phyloP scores from a whole-genome alignment of 2,329 filamentous ascomycete species.

The Scleromitrula shiraiana region DNA sequence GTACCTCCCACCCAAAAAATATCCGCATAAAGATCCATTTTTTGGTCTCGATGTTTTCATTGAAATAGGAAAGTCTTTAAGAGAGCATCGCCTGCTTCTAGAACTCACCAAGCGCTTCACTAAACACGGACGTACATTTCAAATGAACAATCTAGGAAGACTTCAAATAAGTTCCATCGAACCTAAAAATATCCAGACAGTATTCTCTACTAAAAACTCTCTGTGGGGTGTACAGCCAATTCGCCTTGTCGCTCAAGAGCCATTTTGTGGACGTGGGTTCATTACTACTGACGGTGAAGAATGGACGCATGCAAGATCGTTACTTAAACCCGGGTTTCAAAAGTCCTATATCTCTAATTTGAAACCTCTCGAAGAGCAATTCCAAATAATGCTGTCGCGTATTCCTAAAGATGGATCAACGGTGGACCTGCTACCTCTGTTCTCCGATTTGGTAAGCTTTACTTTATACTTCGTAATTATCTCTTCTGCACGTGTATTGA shows the following conservation, averaged over 20 bases:
- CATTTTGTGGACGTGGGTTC: slow-evolving; percentile 11
- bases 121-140: background rate
- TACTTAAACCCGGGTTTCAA: slow-evolving; percentile 44
- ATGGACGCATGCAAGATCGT: slow-evolving; percentile 22
- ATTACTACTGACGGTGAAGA: slow-evolving; percentile 10
- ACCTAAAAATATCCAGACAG: slow-evolving; percentile 45
- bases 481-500: background rate
- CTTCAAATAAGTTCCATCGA: slow-evolving; percentile 40
- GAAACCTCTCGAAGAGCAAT: background rate
- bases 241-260: background rate
- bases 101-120: background rate
- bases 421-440: background rate
- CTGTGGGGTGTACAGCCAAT: slow-evolving; percentile 37
- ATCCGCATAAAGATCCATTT: slow-evolving; percentile 39
- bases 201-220: slow-evolving; percentile 43
- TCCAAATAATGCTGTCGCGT: background rate
- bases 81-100: slow-evolving; percentile 12
- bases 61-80: slow-evolving; percentile 31
- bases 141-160: slow-evolving; percentile 13
- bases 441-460: background rate
- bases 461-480: background rate
- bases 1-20: background rate
- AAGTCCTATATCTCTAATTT: slow-evolving; percentile 53
- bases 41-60: slow-evolving; percentile 42
- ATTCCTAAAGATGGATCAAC: background rate